Evolutionary conservation across 805 yeast species (phyloP).

Genomic region (Teunomyces gatunensis): DNA sequence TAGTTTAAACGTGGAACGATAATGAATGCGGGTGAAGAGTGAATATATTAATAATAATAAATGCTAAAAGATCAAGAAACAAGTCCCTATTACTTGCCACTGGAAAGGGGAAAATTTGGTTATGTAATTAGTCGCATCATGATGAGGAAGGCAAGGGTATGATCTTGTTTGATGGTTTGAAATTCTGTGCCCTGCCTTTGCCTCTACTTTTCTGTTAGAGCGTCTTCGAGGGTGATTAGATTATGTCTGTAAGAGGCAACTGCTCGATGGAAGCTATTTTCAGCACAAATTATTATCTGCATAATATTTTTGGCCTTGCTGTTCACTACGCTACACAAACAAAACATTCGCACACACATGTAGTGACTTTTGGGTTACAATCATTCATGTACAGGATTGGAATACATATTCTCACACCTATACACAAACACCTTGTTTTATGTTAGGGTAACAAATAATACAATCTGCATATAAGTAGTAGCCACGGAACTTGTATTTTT

Average conservation of each 20-base stretch:
- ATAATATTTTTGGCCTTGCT: background rate
- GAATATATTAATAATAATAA: background rate
- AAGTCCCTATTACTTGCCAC: background rate
- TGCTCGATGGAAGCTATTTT: background rate
- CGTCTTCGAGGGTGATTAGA: background rate
- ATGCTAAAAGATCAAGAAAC: background rate
- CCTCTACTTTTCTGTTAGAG: background rate
- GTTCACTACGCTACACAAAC: constrained; percentile 1
- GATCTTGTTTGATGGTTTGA: background rate
- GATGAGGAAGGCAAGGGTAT: background rate
- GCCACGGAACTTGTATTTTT: background rate
- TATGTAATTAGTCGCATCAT: background rate
- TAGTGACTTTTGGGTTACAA: background rate
- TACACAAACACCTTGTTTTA: background rate
- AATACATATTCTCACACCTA: background rate
- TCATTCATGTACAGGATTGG: background rate
- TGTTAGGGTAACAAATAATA: background rate
- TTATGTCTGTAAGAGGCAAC: background rate
- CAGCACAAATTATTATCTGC: background rate
- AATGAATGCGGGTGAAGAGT: background rate
- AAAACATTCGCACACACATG: background rate
- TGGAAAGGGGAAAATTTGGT: background rate
- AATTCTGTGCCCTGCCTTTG: background rate
- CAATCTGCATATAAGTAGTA: background rate
- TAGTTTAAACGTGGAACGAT: background rate